Percentiles rank a stretch among this genome's conserved stretches.
Evolutionary conservation across 768 basidiomycete species (phyloP).

Genomic region (Collybia sordida): DNA sequence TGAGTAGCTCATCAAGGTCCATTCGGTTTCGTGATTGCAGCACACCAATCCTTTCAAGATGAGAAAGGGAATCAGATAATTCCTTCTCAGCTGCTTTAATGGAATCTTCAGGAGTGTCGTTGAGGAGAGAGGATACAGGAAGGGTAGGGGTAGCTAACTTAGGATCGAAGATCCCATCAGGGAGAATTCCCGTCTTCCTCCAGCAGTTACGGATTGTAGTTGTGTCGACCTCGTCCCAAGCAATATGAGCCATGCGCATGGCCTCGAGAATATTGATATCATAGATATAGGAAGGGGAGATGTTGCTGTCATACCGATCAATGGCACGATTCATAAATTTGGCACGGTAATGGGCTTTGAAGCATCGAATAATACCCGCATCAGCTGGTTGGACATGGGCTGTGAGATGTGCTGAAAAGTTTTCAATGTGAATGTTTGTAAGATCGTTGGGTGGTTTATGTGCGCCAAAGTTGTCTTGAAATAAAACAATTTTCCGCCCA

Average conservation of each 20-base stretch:
- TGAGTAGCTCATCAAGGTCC: constrained; percentile 5
- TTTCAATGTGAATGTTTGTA: constrained; percentile 9
- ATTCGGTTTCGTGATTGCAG: constrained; percentile 6
- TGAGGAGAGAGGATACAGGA: constrained; percentile 20
- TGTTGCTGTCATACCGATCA: constrained; percentile 12
- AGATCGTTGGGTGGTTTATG: constrained; percentile 7
- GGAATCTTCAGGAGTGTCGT: constrained; percentile 4
- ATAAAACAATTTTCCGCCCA: constrained; percentile 18
- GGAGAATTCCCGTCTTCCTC: not conserved
- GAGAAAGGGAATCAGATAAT: not conserved
- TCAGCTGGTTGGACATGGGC: constrained; percentile 34
- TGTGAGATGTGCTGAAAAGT: constrained; percentile 21
- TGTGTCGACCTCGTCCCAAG: constrained; percentile 6
- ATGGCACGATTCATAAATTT: constrained; percentile 18
- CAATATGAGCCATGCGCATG: constrained; percentile 23
- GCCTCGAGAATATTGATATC: constrained; percentile 31
- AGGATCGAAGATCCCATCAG: constrained; percentile 6
- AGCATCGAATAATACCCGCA: constrained; percentile 8
- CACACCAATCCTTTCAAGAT: constrained; percentile 5
- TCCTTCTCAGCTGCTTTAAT: constrained; percentile 12
- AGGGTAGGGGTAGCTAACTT: constrained; percentile 9
- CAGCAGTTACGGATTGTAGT: constrained; percentile 2
- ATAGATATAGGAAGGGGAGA: constrained; percentile 24
- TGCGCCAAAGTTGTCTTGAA: constrained; percentile 17
- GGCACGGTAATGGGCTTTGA: constrained; percentile 21